Evolutionary conservation across 1,284 basidiomycete genomes (phyloP), one percentile per base, ranked within the genome.

Genomic region (Malassezia restricta): DNA sequence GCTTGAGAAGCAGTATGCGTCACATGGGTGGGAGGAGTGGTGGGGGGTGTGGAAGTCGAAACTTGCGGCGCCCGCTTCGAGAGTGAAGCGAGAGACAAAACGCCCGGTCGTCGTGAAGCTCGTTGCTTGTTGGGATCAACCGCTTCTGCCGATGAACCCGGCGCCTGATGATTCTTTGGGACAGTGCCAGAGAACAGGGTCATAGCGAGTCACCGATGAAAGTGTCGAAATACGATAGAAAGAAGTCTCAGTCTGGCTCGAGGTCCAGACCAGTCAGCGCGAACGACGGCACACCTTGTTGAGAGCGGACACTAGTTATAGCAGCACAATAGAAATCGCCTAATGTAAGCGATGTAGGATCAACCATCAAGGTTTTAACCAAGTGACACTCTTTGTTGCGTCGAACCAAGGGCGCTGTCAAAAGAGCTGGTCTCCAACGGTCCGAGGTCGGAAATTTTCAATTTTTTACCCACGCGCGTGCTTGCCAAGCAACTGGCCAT

Each of bases 171-270:
- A 20, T n/a, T 9, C 12, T 2, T 15, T 15, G 44, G 8, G 28
- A 20, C 38, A 5, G 44, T 27, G 27, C 38, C 17, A 8, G 37
- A 14, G 12, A 48, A 48, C n/a, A 48, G 39, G 15, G 38, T 14
- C 46, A 48, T 48, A 14, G 14, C 32, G 28, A 12, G 5, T 15
- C 15, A 15, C 15, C 33, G 33, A 35, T 15, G 33, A 37, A 27
- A 31, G 46, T 29, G 17, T 24, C 5, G 11, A 40, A 48, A 14
- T 20, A 17, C 11, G 28, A 15, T 24, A 3, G n/a, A 17, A 33
- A 17, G 9, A 38, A 11, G 20, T 43, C 5, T 49, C 48, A 54
- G 41, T 40, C 35, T 6, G 51, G 51, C 30, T 54, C 40, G n/a
- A 39, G 43, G 31, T 37, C 41, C 40, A 54, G 35, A 17, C 48